Base-by-base conservation (phyloP, 768 basidiomycete genomes). In the Pleurotus tuber-regium region DNA sequence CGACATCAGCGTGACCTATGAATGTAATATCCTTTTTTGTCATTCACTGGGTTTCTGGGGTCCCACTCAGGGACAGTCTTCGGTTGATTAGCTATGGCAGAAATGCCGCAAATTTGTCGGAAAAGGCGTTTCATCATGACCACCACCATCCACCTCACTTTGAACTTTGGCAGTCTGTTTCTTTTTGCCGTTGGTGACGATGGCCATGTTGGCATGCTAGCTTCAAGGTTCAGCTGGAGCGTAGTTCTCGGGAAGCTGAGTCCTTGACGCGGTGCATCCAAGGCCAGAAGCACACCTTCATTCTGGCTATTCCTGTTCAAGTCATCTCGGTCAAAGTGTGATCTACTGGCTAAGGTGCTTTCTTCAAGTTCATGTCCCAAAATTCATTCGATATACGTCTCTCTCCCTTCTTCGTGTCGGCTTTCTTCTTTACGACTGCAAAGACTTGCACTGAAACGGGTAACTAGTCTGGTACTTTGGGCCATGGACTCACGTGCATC, bases 181-280 rank as follows among this genome's bases (percentile, higher is more conserved):
- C 44, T 24, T 47, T 14, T 4, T 26, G 3, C 36, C 36, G 35
- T 50, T 23, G 21, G 19, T n/a, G n/a, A n/a, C n/a, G n/a, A n/a
- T n/a, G n/a, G n/a, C n/a, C n/a, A n/a, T n/a, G n/a, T n/a, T n/a
- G n/a, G 23, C n/a, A 39, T 40, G 3, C 49, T 24, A n/a, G 21
- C 39, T 30, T 39, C 35, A 25, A 16, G 42, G 23, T 5, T 49
- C 33, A 43, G 54, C 21, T 40, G 54, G 54, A 54, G 54, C 54
- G 49, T 54, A 43, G 54, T 54, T 33, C 54, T 54, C 54, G 38
- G 18, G 10, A 54, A 28, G 12, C 54, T 51, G 33, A 49, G 29
- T 48, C 28, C 30, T 48, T 12, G 16, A 33, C 31, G 31, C 29
- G 21, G 28, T n/a, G 31, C 18, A 48, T 9, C 19, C 18, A 14